phyloP scores from a whole-genome alignment of 352 stramenopile species.

The Halophytophthora polymorphica region DNA sequence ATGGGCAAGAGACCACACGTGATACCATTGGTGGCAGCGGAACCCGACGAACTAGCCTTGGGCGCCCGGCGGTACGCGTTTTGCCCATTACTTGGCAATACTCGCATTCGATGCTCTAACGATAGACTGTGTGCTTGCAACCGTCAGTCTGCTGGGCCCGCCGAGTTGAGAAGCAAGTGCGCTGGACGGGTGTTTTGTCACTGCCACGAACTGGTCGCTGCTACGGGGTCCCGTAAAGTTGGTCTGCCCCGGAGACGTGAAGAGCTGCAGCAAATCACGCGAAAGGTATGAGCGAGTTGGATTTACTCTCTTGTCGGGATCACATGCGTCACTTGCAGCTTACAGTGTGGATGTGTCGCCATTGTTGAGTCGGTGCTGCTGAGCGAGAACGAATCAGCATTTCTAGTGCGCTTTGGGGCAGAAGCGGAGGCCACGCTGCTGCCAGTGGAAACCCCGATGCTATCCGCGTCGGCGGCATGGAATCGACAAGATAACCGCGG shows the following conservation, averaged over 20 bases:
- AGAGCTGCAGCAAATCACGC: conserved; percentile 54
- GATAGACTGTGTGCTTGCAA: background rate
- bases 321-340: background rate
- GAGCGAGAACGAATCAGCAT: conserved; percentile 53
- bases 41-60: background rate
- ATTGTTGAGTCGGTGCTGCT: conserved; percentile 45
- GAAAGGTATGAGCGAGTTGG: conserved; percentile 31
- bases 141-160: conserved; percentile 11
- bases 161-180: conserved; percentile 29
- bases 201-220: conserved; percentile 23
- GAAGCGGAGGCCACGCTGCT: conserved; percentile 41
- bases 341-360: background rate
- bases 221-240: conserved; percentile 12
- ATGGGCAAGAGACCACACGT: background rate
- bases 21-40: background rate
- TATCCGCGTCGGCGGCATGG: conserved; percentile 10
- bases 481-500: conserved; percentile 2
- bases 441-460: conserved; percentile 7
- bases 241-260: conserved; percentile 15
- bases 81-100: background rate
- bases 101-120: background rate
- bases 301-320: background rate
- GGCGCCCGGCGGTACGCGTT: conserved; percentile 4
- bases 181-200: conserved; percentile 45
- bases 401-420: conserved; percentile 54